Base-by-base conservation (phyloP, 257 asterid species). In the Penstemon davidsonii region DNA sequence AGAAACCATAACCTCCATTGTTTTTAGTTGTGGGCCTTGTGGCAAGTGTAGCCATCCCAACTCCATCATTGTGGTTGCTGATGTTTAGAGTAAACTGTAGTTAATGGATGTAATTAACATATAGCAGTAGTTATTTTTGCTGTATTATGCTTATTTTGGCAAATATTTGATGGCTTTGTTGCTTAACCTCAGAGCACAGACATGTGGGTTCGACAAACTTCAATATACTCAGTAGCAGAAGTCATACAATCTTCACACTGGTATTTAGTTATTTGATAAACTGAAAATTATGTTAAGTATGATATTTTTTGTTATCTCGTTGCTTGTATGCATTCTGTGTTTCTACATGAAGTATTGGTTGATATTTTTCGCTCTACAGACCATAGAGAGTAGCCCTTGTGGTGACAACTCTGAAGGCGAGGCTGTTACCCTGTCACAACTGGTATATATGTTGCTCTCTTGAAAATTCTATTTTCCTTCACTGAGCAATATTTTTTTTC, bases 131-230 rank as follows among this genome's bases (percentile, higher is more conserved):
- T 52, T 47, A 33, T 57, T 70, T 42, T 69, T 38, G 45, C 37
- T 25, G 38, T 62, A 1, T 33, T 49, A 64, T 51, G 40, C 58
- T 44, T 3, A 43, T 46, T 42, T 55, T 76, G 68, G 38, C 62
- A 67, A 42, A 54, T 64, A 56, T 66, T 67, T 71, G 60, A 66
- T 73, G 72, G 67, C 70, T 68, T 60, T 66, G 57, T 81, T 78
- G 58, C 63, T 75, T 73, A 25, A 37, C 60, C 79, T 82, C 90
- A 94, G 99, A 94, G 86, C 99, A 94, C 78, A 85, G 99, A 80
- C 99, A 94, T 66, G 96, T 94, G 72, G 99, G 99, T 72, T 94
- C 99, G n/a, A 94, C 99, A 42, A 88, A 88, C 81, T 94, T 94
- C 90, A 94, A 94, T 83, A 66, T 91, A 75, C 99, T 82, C 66